phyloP scores from a whole-genome alignment of 208 protist genomes.

The Leishmania tropica region DNA sequence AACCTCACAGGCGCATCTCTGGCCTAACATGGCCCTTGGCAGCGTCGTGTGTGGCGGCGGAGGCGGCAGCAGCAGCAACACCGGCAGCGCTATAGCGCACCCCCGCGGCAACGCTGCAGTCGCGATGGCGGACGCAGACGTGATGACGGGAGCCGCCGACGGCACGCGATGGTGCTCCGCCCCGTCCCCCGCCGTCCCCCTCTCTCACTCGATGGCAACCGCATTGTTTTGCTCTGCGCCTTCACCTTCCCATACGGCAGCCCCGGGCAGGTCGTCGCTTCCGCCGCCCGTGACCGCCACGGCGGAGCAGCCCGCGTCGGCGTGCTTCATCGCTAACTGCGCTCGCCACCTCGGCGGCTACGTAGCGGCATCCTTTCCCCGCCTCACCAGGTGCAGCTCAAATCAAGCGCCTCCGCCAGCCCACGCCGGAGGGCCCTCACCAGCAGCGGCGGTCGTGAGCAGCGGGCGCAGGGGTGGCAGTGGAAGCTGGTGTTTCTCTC shows the following conservation, averaged over 20 bases:
- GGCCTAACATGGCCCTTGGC: not conserved
- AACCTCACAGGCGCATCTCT: not conserved
- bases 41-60: not conserved
- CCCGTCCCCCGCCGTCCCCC: not conserved
- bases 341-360: slow-evolving; percentile 12
- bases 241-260: not conserved
- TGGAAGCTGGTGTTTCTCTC: not conserved
- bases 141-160: not conserved
- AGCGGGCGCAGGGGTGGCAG: not conserved
- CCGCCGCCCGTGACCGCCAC: not conserved
- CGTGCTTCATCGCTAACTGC: slow-evolving; percentile 17
- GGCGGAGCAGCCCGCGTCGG: not conserved
- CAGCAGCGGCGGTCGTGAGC: not conserved
- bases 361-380: slow-evolving; percentile 10
- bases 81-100: not conserved
- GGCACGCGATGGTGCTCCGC: not conserved
- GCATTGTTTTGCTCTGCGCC: not conserved
- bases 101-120: not conserved
- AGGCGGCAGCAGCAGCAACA: not conserved
- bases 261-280: not conserved
- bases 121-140: not conserved
- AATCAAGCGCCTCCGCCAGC: slow-evolving; percentile 1
- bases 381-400: not conserved
- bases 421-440: not conserved
- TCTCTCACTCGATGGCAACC: not conserved